Conservation (phyloP, 352 stramenopile genomes). For the Phytophthora pluvialis region DNA sequence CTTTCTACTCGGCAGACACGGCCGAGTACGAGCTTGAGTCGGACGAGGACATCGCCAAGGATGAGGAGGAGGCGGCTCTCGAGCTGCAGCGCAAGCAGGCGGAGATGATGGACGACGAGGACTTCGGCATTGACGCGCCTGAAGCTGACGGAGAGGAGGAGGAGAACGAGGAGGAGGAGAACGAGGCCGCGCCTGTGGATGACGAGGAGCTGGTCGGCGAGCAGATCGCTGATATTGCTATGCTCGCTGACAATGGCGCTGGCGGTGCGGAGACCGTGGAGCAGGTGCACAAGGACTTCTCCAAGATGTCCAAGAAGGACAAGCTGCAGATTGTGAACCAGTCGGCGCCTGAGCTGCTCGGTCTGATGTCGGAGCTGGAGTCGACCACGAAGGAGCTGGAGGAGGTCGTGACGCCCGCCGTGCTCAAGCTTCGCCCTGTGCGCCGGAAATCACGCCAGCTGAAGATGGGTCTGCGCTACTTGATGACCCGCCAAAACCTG, state of each 20-base stretch:
- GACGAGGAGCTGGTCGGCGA: conserved; percentile 75
- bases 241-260: conserved; percentile 56
- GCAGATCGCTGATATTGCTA: conserved; percentile 80
- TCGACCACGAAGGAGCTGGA: conserved; percentile 69
- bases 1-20: conserved; percentile 87
- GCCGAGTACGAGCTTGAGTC: conserved; percentile 83
- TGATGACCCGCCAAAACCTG: conserved; percentile 82
- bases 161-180: conserved; percentile 45
- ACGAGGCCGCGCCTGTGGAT: conserved; percentile 42
- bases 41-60: conserved; percentile 79
- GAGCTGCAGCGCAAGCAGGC: conserved; percentile 88
- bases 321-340: conserved; percentile 89
- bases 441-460: conserved; percentile 59
- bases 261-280: conserved; percentile 66
- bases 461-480: conserved; percentile 75
- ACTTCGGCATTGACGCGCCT: conserved; percentile 78
- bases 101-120: conserved; percentile 86
- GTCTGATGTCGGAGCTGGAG: conserved; percentile 73
- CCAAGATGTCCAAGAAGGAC: conserved; percentile 87
- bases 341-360: conserved; percentile 81
- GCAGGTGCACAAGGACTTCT: conserved; percentile 83
- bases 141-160: conserved; percentile 48
- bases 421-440: conserved; percentile 76
- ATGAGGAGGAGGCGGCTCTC: conserved; percentile 85
- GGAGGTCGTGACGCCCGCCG: conserved; percentile 68